Evolutionary conservation across 768 basidiomycete species (phyloP), one percentile per base, ranked within the genome.

Genomic region (Lentinula lateritia): DNA sequence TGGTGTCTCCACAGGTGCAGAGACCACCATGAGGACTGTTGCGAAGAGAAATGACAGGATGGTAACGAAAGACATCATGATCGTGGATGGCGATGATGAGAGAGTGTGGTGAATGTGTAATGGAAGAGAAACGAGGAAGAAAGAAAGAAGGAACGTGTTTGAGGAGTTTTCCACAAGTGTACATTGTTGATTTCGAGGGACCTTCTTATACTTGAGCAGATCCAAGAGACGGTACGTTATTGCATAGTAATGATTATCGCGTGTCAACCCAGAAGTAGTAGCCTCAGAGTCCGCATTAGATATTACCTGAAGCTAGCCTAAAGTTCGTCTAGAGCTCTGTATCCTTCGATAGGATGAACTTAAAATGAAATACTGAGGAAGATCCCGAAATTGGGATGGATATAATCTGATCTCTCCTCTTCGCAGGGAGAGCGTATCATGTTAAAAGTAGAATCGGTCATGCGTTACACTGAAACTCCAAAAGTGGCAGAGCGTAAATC

Each of bases 11-110:
- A 32, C 23, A 32, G 80, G 74, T 8, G 83, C 66, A 32, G 85
- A 83, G 62, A 81, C 66, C 45, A 71, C 69, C 54, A 76, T 63
- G 61, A 80, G 66, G 62, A 82, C 50, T 65, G 78, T 74, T 57
- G 78, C 70, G 69, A 80, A 73, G 68, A 86, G 64, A 34, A 77
- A 68, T 62, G 23, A 77, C 68, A 63, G 74, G 46, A 57, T 74
- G 64, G 74, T 69, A 65, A 78, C 56, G 70, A 75, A 76, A 65
- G 75, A 76, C 77, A 36, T 34, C 12, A 36, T 52, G 13, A 35
- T 15, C 13, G 13, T 6, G 5, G 28, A 48, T 23, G 23, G 20
- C 10, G 9, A 23, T 13, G 20, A 52, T 34, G 50, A 52, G 50
- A 32, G 35, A 28, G 50, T 13, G 35, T 13, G 28, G 20, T 54